Evolutionary conservation across 805 yeast genomes (phyloP), one percentile per base, ranked within the genome.

Genomic region (Pichia ethanolica): DNA sequence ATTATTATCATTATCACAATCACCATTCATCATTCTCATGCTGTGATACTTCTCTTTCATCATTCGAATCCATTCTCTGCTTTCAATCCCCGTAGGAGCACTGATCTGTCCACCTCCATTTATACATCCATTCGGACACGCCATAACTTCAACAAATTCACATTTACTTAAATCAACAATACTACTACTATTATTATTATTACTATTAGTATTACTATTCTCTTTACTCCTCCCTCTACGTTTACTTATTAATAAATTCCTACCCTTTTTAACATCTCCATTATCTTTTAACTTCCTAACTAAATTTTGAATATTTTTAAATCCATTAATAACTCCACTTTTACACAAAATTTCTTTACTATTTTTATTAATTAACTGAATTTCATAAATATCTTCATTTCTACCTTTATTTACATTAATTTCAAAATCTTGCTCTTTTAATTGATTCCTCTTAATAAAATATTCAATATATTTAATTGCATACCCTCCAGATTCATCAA

Each of bases 41-140:
- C 33, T 30, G 12, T 39, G 32, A n/a, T 30, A 30, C 33, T 25
- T 30, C 5, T 30, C 32, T n/a, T 8, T 5, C 9, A 11, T n/a
- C 8, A 11, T n/a, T 14, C 8, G 30, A 5, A 14, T 5, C 43
- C 35, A 35, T 13, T 35, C 20, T 34, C 20, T 26, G 12, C 26
- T 34, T 11, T 51, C 33, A 0, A 25, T 32, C 4, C 63, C 73
- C 1, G 58, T 54, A 0, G 80, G 79, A 5, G 72, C 72, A 5
- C 78, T 74, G 20, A 89, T 76, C 59, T 89, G 90, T 0, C 99
- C 99, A 26, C 99, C 98, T 10, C 99, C 99, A 60, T 91, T 93
- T 49, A 90, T 86, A 61, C 98, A 93, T 1, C 99, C 99, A 32
- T 88, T 89, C 6, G 99, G 99, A 65, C 99, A 93, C 0, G 99